Base-by-base conservation (phyloP, 2,329 filamentous ascomycete species). In the Fusarium cyanostomum region DNA sequence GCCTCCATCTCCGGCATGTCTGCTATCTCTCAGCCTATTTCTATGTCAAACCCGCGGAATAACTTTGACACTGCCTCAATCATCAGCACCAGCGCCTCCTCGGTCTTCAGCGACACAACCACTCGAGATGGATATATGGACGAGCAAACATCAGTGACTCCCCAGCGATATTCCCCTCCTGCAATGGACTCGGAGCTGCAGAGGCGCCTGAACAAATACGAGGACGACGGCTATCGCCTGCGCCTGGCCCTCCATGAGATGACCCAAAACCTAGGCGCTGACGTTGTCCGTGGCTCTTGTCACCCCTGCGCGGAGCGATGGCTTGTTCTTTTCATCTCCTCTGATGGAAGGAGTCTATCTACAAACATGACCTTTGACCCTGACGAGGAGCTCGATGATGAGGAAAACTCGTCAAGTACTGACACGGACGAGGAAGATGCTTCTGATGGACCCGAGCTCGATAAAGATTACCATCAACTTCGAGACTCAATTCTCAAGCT, bases 281-380 rank as follows among this genome's bases (percentile, higher is more conserved):
- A 92, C 12, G 84, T 81, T 11, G 81, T 89, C 15, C 86, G 88
- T 45, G 90, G 90, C 18, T 81, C 86, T 12, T 89, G 88, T 52
- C 91, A 95, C 69, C 92, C 92, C 8, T 94, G 91, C 61, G 89
- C 89, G 2, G 92, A 96, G 76, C 84, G 89, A 53, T 96, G 92
- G 92, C 86, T 90, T 5, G 89, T 95, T 7, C 79, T 96, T 8
- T 94, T 94, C 70, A 86, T 96, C 53, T 90, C 90, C 1, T 78
- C 86, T 1, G 88, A 93, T 73, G 91, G 92, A 28, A 88, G 86
- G 70, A 82, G 82, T 48, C 79, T 96, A 35, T 89, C 88, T 8
- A 84, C 88, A 4, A 84, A 89, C 41, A 91, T 92, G 89, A 87
- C 83, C 33, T 92, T 91, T 74, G 91, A 87, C 59, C 83, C 84